These are phyloP conservation scores for Hypomyces rosellus DNA, from an alignment of 2,329 filamentous ascomycete genomes.

Conservation along the genomic window DNA sequence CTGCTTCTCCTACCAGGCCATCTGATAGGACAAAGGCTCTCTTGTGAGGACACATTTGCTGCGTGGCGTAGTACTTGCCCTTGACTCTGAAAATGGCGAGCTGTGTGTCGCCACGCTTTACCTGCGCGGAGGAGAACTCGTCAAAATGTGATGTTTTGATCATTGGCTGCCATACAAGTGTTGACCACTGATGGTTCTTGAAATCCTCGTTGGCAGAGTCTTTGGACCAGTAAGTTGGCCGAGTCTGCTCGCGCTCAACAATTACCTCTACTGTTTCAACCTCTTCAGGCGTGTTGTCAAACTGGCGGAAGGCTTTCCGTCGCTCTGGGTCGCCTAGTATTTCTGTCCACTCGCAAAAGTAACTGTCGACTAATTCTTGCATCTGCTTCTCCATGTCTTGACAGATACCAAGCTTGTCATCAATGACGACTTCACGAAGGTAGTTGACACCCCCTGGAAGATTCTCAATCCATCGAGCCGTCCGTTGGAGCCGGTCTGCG, in stretches of 20 bases:
- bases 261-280: slow-evolving; percentile 56
- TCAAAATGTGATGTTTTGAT: slow-evolving; percentile 65
- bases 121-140: slow-evolving; percentile 53
- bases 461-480: slow-evolving; percentile 79
- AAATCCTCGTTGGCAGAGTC: slow-evolving; percentile 66
- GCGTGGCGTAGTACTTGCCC: slow-evolving; percentile 75
- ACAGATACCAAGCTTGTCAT: slow-evolving; percentile 81
- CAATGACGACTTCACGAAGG: slow-evolving; percentile 72
- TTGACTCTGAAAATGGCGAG: slow-evolving; percentile 79
- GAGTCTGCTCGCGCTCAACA: slow-evolving; percentile 60
- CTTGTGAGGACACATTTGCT: slow-evolving; percentile 95
- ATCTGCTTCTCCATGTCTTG: slow-evolving; percentile 82
- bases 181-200: slow-evolving; percentile 55
- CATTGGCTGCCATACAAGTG: slow-evolving; percentile 69
- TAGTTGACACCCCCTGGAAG: slow-evolving; percentile 81
- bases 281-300: slow-evolving; percentile 73
- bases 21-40: slow-evolving; percentile 85
- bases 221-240: slow-evolving; percentile 73
- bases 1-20: slow-evolving; percentile 65
- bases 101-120: slow-evolving; percentile 86
- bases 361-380: slow-evolving; percentile 74
- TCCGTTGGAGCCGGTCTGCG: slow-evolving; percentile 82
- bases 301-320: slow-evolving; percentile 67
- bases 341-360: slow-evolving; percentile 90
- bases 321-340: slow-evolving; percentile 64